These are phyloP conservation scores for Thyridium curvatum DNA, from an alignment of 2,329 filamentous ascomycete species.

Conservation along the genomic window DNA sequence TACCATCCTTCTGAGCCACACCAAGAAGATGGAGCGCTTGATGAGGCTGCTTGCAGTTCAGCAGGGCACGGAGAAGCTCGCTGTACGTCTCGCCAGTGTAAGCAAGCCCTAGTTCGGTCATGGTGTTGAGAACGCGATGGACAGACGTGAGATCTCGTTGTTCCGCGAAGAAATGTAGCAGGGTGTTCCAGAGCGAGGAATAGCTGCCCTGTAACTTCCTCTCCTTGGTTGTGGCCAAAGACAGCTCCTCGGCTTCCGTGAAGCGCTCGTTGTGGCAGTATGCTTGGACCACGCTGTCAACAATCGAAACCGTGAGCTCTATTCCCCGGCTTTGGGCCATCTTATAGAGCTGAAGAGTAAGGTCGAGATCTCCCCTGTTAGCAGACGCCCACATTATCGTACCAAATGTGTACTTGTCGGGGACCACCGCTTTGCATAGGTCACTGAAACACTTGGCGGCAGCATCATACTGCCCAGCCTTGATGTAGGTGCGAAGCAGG, in stretches of 20 bases:
- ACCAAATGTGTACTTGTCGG: conserved; percentile 61
- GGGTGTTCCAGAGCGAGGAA: conserved; percentile 70
- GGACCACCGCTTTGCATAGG: conserved; percentile 42
- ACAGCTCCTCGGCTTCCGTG: conserved; percentile 51
- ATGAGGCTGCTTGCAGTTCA: conserved; percentile 40
- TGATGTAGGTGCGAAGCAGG: conserved; percentile 64
- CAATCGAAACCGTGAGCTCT: conserved; percentile 48
- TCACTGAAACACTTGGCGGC: conserved; percentile 58
- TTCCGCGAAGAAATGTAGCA: conserved; percentile 64
- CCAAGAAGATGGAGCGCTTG: conserved; percentile 43
- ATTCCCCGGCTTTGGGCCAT: conserved; percentile 51
- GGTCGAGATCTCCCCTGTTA: conserved; percentile 65
- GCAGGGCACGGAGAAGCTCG: conserved; percentile 41
- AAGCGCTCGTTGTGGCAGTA: conserved; percentile 53
- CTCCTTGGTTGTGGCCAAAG: conserved; percentile 46
- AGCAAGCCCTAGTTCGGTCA: conserved; percentile 38
- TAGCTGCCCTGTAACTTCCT: conserved; percentile 39
- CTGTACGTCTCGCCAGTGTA: conserved; percentile 46
- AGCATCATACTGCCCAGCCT: conserved; percentile 59
- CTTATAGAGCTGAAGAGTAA: conserved; percentile 58
- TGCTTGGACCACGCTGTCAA: conserved; percentile 60
- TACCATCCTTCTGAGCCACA: conserved; percentile 31
- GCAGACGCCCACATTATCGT: conserved; percentile 70
- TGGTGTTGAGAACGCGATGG: conserved; percentile 39
- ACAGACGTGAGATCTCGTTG: conserved; percentile 46